A percentile compares a stretch with the other conserved stretches of the same genome.
Evolutionary conservation across 768 basidiomycete genomes (phyloP).

Genomic region (Podaxis mareebaensis): DNA sequence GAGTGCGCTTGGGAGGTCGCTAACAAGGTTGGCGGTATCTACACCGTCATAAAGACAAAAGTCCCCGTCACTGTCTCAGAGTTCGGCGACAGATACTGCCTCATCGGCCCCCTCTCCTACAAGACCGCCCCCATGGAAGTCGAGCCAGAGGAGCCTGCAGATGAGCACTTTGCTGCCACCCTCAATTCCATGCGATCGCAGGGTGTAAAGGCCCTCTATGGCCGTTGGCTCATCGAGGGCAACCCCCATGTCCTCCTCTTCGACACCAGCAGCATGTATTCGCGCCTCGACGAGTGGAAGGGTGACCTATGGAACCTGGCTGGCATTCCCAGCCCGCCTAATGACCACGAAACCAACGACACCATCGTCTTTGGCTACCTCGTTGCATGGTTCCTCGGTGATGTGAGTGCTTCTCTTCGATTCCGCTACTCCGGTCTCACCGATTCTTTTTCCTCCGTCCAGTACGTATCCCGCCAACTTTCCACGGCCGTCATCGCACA

Average conservation of each 20-base stretch:
- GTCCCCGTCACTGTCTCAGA: conserved; percentile 97
- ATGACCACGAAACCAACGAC: conserved; percentile 98
- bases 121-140: conserved; percentile 99
- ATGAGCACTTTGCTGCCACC: conserved; percentile 72
- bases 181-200: conserved; percentile 83
- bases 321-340: conserved; percentile 95
- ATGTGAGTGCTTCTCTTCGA: conserved; percentile 53
- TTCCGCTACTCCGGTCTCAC: conserved; percentile 10
- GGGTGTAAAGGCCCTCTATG: conserved; percentile 94
- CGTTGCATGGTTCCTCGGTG: conserved; percentile 99
- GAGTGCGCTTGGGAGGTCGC: conserved; percentile 99
- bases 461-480: conserved; percentile 84
- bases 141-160: conserved; percentile 86
- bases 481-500: conserved; percentile 91
- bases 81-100: conserved; percentile 92
- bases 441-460: conserved; percentile 14
- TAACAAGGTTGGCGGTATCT: conserved; percentile 99
- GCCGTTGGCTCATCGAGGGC: conserved; percentile 98
- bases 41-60: conserved; percentile 99
- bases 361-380: conserved; percentile 97
- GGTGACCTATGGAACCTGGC: conserved; percentile 97
- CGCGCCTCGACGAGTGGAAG: conserved; percentile 97
- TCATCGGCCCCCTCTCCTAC: conserved; percentile 98
- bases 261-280: conserved; percentile 87
- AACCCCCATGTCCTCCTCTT: conserved; percentile 94